A percentile compares a stretch with the other conserved stretches of the same genome.
These are phyloP conservation scores for Microdochium paspali DNA, from an alignment of 2,329 filamentous ascomycete genomes.

Conservation along the genomic window DNA sequence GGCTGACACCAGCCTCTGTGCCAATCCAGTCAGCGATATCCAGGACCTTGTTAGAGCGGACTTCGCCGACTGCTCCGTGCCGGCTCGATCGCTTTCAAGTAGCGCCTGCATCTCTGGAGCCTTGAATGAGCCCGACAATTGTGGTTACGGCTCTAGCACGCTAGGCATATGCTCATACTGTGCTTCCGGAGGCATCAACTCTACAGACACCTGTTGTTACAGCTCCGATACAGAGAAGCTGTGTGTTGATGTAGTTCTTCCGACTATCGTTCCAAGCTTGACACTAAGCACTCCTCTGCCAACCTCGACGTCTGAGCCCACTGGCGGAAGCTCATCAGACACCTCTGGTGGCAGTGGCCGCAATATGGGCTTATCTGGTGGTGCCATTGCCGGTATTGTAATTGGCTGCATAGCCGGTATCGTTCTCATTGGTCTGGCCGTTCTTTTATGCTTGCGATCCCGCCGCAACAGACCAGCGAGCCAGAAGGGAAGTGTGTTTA, in stretches of 20 bases:
- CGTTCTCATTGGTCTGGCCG: constrained; percentile 51
- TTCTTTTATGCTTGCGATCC: constrained; percentile 56
- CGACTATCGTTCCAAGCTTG: constrained; percentile 63
- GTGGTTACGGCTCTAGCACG: constrained; percentile 67
- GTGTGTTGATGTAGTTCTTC: constrained; percentile 70
- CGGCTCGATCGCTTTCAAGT: constrained; percentile 66
- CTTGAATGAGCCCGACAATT: constrained; percentile 76
- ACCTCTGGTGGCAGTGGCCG: constrained; percentile 13
- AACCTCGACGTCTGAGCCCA: not conserved
- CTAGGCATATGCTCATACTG: constrained; percentile 84
- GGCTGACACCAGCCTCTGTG: constrained; percentile 64
- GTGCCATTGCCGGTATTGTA: constrained; percentile 83
- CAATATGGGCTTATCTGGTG: constrained; percentile 55
- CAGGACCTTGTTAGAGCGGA: constrained; percentile 78
- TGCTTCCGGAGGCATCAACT: constrained; percentile 71
- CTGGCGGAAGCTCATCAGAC: constrained; percentile 5
- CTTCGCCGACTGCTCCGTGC: constrained; percentile 80
- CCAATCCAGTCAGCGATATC: constrained; percentile 53
- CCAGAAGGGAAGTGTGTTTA: constrained; percentile 69
- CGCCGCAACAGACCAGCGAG: constrained; percentile 43
- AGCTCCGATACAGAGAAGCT: constrained; percentile 64
- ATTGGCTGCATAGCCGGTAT: constrained; percentile 68
- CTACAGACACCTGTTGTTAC: constrained; percentile 91
- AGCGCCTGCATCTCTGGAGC: constrained; percentile 65
- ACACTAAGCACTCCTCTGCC: constrained; percentile 38